phyloP scores from a whole-genome alignment of 192 early-diverging fungal genomes.

The Podila epicladia region DNA sequence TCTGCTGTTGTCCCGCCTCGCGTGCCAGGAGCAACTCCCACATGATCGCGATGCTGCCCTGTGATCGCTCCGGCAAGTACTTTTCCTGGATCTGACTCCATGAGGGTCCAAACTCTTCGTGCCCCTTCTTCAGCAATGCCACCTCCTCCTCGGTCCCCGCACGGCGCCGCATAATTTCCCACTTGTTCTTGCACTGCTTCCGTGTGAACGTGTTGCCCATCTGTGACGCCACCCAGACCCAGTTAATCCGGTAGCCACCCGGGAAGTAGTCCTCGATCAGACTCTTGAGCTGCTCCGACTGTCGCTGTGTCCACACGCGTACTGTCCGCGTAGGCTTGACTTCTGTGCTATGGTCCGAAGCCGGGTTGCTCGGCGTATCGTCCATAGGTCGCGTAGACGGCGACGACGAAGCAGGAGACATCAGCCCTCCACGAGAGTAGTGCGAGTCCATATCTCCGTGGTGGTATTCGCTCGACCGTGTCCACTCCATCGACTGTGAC shows the following conservation, averaged over 20 bases:
- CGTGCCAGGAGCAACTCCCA: conserved; percentile 38
- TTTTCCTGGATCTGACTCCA: conserved; percentile 52
- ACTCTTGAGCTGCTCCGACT: conserved; percentile 47
- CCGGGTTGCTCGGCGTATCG: not conserved
- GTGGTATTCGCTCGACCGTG: not conserved
- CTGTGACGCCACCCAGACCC: conserved; percentile 51
- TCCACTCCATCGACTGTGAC: conserved; percentile 3
- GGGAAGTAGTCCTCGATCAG: conserved; percentile 50
- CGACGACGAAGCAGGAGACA: not conserved
- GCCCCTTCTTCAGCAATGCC: conserved; percentile 16
- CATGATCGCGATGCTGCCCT: conserved; percentile 48
- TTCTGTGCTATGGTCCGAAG: conserved; percentile 3
- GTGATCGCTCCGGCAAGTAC: conserved; percentile 47
- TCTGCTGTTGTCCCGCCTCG: conserved; percentile 24
- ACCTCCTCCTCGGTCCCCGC: conserved; percentile 44
- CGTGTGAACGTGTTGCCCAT: conserved; percentile 51
- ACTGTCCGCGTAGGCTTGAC: conserved; percentile 42
- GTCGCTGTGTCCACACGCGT: conserved; percentile 38
- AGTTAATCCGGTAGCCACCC: conserved; percentile 47
- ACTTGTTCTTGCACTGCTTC: conserved; percentile 52
- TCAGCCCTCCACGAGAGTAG: not conserved
- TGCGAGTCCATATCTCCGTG: not conserved
- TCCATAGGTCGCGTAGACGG: not conserved
- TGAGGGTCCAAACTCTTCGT: conserved; percentile 35
- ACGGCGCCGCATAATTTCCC: conserved; percentile 50